Evolutionary conservation across 2,329 filamentous ascomycete genomes (phyloP).

Genomic region (Aureobasidium sp.): DNA sequence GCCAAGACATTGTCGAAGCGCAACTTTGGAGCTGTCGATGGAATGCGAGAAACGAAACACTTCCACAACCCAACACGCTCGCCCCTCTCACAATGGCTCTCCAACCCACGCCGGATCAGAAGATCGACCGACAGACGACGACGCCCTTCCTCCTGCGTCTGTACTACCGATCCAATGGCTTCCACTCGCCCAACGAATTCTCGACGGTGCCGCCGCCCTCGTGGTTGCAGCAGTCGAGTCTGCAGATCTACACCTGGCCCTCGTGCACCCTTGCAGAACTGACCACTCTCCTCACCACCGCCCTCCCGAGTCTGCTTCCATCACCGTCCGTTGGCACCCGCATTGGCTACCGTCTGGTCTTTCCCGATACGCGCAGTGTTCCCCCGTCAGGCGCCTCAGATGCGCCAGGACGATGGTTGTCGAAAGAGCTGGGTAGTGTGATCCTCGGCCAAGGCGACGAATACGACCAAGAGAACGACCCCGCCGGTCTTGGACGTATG

Average conservation of each 20-base stretch:
- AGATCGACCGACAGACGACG: constrained; percentile 59
- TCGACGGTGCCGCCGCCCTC: constrained; percentile 37
- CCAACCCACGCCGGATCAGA: constrained; percentile 27
- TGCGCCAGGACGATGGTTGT: constrained; percentile 55
- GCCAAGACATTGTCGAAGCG: not conserved
- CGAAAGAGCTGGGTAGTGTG: constrained; percentile 74
- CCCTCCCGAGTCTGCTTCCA: constrained; percentile 61
- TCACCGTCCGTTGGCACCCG: constrained; percentile 69
- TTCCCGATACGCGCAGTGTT: constrained; percentile 57
- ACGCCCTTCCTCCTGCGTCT: constrained; percentile 79
- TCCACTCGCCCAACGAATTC: constrained; percentile 71
- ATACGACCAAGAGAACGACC: constrained; percentile 29
- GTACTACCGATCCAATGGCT: constrained; percentile 67
- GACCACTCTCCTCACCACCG: constrained; percentile 62
- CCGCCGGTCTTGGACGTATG: constrained; percentile 26
- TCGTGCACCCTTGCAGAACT: constrained; percentile 75
- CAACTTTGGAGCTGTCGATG: not conserved
- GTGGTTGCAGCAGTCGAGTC: constrained; percentile 41
- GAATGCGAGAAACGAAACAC: not conserved
- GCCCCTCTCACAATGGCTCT: constrained; percentile 22
- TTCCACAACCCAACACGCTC: not conserved
- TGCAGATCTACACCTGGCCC: constrained; percentile 81
- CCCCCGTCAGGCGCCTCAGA: constrained; percentile 26
- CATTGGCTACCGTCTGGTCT: constrained; percentile 79
- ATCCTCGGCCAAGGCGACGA: constrained; percentile 45